Evolutionary conservation across 2,329 filamentous ascomycete genomes (phyloP).

Genomic region (Alternaria sp.): DNA sequence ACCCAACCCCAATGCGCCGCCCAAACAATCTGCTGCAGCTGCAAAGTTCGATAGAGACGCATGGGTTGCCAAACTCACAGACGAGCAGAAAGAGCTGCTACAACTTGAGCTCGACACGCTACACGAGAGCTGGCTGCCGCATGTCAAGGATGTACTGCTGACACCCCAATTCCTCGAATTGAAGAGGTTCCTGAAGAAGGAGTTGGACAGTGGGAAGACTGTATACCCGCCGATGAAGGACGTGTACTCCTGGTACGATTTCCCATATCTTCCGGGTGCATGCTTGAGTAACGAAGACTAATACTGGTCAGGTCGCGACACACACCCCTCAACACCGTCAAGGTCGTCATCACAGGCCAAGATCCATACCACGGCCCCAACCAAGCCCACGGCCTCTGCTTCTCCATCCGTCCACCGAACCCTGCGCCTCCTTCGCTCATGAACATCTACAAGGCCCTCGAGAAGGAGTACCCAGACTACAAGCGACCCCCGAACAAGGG

Average conservation of each 20-base stretch:
- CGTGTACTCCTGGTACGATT: constrained; percentile 86
- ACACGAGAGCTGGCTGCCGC: constrained; percentile 87
- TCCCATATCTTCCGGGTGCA: neutral
- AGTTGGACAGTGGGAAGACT: constrained; percentile 74
- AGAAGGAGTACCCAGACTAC: constrained; percentile 87
- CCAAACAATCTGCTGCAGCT: constrained; percentile 25
- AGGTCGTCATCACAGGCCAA: constrained; percentile 92
- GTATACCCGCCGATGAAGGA: constrained; percentile 88
- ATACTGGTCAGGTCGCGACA: constrained; percentile 78
- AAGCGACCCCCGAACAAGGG: constrained; percentile 74
- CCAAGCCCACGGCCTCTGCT: constrained; percentile 95
- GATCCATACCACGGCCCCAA: constrained; percentile 96
- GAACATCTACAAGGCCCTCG: constrained; percentile 91
- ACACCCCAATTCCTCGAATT: constrained; percentile 82
- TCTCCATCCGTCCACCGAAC: constrained; percentile 90
- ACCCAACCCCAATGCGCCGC: constrained; percentile 33
- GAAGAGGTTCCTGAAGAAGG: constrained; percentile 84
- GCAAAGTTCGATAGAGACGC: constrained; percentile 81
- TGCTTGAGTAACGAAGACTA: neutral
- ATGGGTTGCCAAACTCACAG: constrained; percentile 80
- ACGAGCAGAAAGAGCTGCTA: constrained; percentile 82
- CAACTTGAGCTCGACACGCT: constrained; percentile 91
- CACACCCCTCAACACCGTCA: constrained; percentile 86
- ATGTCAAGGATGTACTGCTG: constrained; percentile 84
- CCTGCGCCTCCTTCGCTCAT: constrained; percentile 85